Conservation (phyloP, 192 early-diverging fungal genomes). For the Podila minutissima region DNA sequence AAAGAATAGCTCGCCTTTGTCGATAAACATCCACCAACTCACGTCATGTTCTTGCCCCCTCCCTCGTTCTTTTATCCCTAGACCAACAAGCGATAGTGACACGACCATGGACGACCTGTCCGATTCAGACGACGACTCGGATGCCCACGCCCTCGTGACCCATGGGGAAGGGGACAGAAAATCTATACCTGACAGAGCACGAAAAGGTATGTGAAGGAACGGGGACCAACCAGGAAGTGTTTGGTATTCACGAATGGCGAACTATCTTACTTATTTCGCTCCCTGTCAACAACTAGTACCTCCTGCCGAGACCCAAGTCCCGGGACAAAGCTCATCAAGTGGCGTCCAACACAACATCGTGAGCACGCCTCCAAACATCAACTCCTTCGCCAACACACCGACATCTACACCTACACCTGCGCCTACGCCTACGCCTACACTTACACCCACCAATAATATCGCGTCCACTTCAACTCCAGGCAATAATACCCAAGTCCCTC, state of each 20-base stretch:
- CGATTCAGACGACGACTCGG: conserved; percentile 21
- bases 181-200: neutral
- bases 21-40: neutral
- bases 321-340: no score
- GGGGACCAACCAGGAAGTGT: no score
- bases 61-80: conserved; percentile 3
- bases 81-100: conserved; percentile 45
- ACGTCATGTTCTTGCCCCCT: neutral
- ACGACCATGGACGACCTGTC: conserved; percentile 39
- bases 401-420: neutral
- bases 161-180: conserved; percentile 11
- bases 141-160: neutral
- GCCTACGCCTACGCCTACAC: neutral
- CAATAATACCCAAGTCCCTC: neutral
- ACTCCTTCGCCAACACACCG: neutral
- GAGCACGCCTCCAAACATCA: neutral
- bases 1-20: neutral
- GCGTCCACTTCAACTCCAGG: neutral
- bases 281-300: no score
- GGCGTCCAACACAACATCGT: no score
- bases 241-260: no score
- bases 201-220: neutral
- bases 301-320: no score
- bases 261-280: neutral
- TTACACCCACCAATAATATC: neutral